Evolutionary conservation across 164 flowering plant species (phyloP).

Genomic region (Vitis amurensis): DNA sequence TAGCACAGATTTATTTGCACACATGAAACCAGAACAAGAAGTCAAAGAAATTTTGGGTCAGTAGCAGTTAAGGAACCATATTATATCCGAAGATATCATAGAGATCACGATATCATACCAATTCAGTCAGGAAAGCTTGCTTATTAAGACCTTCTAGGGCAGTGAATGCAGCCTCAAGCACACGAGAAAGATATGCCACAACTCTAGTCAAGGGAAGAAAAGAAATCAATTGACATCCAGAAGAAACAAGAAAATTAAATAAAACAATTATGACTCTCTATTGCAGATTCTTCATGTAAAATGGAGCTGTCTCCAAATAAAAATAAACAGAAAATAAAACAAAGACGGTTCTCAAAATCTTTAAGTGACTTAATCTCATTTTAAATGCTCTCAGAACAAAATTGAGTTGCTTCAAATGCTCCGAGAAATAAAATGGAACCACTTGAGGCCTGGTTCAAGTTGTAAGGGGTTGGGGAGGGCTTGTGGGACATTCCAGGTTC

Average conservation of each 20-base stretch:
- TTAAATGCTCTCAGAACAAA: too few species aligned
- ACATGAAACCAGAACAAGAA: background rate
- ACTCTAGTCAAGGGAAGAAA: constrained; percentile 52
- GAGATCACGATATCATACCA: constrained; percentile 50
- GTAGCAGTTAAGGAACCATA: background rate
- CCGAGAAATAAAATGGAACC: background rate
- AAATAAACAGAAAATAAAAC: background rate
- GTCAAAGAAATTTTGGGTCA: background rate
- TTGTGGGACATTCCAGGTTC: too few species aligned
- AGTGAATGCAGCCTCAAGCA: constrained; percentile 93
- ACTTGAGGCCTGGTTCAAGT: background rate
- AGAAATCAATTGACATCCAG: constrained; percentile 1
- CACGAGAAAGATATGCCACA: constrained; percentile 94
- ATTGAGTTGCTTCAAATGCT: background rate
- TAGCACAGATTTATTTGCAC: background rate
- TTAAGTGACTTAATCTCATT: background rate
- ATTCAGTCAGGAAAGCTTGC: constrained; percentile 92
- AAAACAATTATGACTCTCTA: background rate
- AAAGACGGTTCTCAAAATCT: background rate
- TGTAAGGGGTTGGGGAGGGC: too few species aligned
- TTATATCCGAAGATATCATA: background rate
- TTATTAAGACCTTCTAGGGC: constrained; percentile 95
- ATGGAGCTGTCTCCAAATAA: background rate
- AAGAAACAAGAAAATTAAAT: background rate
- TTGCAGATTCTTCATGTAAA: background rate